Percentiles rank a stretch among this genome's conserved stretches.
Evolutionary conservation across 768 basidiomycete species (phyloP).

Genomic region (Harrya chromipes): DNA sequence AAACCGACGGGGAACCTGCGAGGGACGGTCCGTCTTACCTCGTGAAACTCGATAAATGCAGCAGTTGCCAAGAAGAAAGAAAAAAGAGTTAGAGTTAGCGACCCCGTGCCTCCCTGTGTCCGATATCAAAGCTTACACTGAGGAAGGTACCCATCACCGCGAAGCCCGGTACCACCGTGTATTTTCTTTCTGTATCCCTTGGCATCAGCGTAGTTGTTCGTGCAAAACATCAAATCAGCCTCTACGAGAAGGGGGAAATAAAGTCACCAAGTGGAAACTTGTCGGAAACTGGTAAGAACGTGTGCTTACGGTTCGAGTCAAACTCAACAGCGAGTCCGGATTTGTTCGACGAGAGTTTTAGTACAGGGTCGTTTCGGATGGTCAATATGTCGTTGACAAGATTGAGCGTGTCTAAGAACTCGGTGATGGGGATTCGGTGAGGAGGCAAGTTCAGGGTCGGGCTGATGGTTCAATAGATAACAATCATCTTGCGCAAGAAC

Average conservation of each 20-base stretch:
- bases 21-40: slow-evolving; percentile 40
- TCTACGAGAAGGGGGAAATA: slow-evolving; percentile 38
- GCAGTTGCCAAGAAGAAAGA: slow-evolving; percentile 40
- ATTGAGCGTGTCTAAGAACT: slow-evolving; percentile 43
- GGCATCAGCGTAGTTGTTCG: slow-evolving; percentile 51
- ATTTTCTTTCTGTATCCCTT: slow-evolving; percentile 62
- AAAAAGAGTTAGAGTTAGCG: background rate
- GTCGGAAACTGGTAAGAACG: background rate
- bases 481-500: slow-evolving; percentile 51
- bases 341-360: slow-evolving; percentile 51
- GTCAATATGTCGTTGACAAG: slow-evolving; percentile 36
- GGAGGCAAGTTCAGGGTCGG: slow-evolving; percentile 35
- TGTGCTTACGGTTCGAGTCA: slow-evolving; percentile 66
- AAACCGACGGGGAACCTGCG: too few species aligned
- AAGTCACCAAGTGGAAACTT: background rate
- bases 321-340: slow-evolving; percentile 62
- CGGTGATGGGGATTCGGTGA: slow-evolving; percentile 44
- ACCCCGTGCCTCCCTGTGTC: background rate
- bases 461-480: slow-evolving; percentile 49
- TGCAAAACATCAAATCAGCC: slow-evolving; percentile 73
- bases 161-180: slow-evolving; percentile 67
- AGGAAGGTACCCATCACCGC: slow-evolving; percentile 56
- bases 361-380: slow-evolving; percentile 40
- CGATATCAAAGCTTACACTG: slow-evolving; percentile 42
- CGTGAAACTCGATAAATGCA: slow-evolving; percentile 68